Evolutionary conservation across 805 yeast genomes (phyloP).

Genomic region (Candida loeiensis): DNA sequence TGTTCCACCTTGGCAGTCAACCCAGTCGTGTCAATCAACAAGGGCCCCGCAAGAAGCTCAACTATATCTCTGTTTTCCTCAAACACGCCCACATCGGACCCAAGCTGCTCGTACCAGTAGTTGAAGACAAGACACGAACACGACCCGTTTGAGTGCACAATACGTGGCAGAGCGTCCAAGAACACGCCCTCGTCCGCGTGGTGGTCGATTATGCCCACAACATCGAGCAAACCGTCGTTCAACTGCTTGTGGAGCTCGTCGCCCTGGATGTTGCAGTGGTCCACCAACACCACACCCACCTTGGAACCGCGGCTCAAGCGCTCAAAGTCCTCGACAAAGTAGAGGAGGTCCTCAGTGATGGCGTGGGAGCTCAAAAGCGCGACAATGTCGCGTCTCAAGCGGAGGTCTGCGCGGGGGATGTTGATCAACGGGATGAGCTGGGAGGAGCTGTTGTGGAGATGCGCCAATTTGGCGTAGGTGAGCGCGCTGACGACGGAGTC

Average conservation of each 20-base stretch:
- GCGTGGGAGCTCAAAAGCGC: constrained; percentile 46
- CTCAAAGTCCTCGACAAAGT: constrained; percentile 67
- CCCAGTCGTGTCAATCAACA: constrained; percentile 72
- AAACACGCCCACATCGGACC: constrained; percentile 13
- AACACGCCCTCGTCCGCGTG: constrained; percentile 68
- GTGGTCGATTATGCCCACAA: constrained; percentile 76
- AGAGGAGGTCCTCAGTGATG: constrained; percentile 48
- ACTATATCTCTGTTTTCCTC: constrained; percentile 31
- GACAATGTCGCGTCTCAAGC: constrained; percentile 67
- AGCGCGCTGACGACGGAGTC: constrained; percentile 84
- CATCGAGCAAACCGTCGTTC: constrained; percentile 25
- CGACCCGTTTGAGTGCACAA: constrained; percentile 65
- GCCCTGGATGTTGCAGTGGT: constrained; percentile 72
- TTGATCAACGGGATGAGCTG: constrained; percentile 69
- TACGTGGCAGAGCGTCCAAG: constrained; percentile 54
- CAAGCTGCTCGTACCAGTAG: constrained; percentile 45
- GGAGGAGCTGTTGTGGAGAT: constrained; percentile 27
- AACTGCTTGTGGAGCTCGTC: constrained; percentile 29
- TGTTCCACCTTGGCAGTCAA: constrained; percentile 60
- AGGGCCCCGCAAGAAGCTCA: constrained; percentile 59
- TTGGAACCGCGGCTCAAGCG: constrained; percentile 10
- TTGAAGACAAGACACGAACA: constrained; percentile 73
- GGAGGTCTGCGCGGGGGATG: constrained; percentile 62
- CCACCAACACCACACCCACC: constrained; percentile 63
- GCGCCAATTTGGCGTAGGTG: constrained; percentile 59